Evolutionary conservation across 305 asterid genomes (phyloP).

Genomic region (Fraxinus sp.): DNA sequence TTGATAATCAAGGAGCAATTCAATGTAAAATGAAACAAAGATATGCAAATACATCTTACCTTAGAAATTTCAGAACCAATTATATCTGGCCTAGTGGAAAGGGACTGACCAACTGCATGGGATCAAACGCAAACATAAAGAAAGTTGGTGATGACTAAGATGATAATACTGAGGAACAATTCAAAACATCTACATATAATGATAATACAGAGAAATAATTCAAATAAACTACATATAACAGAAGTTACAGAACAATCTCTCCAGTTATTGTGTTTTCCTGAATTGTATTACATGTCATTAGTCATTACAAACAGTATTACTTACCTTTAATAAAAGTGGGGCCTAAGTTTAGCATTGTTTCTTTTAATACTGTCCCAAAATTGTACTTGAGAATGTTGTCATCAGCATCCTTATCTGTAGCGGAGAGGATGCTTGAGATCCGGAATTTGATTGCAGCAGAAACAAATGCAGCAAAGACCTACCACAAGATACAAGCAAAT

Average conservation of each 20-base stretch:
- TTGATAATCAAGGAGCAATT: neutral
- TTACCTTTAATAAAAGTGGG: slow-evolving; percentile 96
- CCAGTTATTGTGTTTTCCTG: slow-evolving; percentile 12
- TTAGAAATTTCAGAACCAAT: slow-evolving; percentile 77
- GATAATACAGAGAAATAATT: neutral
- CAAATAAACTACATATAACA: neutral
- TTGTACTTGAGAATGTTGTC: slow-evolving; percentile 49
- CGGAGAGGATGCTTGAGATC: slow-evolving; percentile 53
- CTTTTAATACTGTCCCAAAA: slow-evolving; percentile 76
- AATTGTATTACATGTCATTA: neutral
- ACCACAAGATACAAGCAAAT: slow-evolving; percentile 41
- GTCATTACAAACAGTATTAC: slow-evolving; percentile 8
- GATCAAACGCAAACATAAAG: slow-evolving; percentile 28
- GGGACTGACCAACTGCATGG: slow-evolving; percentile 93
- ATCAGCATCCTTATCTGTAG: slow-evolving; percentile 41
- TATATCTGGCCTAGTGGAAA: slow-evolving; percentile 93
- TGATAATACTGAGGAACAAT: slow-evolving; percentile 1
- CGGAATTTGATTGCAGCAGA: slow-evolving; percentile 72
- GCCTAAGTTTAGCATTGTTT: slow-evolving; percentile 84
- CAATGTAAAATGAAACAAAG: slow-evolving; percentile 12
- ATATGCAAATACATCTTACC: slow-evolving; percentile 42
- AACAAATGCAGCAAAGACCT: slow-evolving; percentile 83
- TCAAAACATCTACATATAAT: neutral
- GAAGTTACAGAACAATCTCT: neutral
- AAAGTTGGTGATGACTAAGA: slow-evolving; percentile 19